A percentile compares a stretch with the other conserved stretches of the same genome.
These are phyloP conservation scores for Pleurozium schreberi DNA, from an alignment of 225 moss, liverwort and hornwort genomes.

Conservation along the genomic window DNA sequence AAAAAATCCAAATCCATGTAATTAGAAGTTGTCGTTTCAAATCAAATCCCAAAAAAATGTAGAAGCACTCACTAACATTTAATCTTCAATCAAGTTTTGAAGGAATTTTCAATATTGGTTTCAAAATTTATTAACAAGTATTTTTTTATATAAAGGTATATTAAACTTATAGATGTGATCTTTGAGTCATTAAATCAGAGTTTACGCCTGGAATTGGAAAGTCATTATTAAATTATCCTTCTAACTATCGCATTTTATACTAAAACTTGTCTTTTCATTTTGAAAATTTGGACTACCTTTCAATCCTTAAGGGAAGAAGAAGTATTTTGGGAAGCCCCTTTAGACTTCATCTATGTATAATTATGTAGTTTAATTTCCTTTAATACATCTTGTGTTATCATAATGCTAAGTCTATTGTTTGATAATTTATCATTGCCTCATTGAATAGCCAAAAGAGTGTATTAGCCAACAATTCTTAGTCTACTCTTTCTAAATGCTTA, in stretches of 20 bases:
- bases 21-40: neutral
- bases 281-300: accelerated
- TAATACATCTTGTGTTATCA: neutral
- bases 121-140: neutral
- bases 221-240: neutral
- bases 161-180: neutral
- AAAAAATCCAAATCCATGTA: neutral
- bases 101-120: neutral
- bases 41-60: accelerated
- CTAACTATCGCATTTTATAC: accelerated
- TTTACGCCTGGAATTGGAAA: accelerated
- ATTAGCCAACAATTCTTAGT: neutral
- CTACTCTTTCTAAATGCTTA: neutral
- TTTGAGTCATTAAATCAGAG: neutral
- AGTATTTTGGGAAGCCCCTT: neutral
- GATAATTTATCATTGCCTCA: neutral
- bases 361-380: neutral
- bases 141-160: neutral
- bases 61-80: neutral
- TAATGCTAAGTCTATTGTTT: neutral
- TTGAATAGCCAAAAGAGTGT: neutral
- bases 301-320: no score
- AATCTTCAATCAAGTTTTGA: neutral
- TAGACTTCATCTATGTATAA: neutral
- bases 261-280: neutral